Percentiles rank a stretch among this genome's conserved stretches.
phyloP scores from a whole-genome alignment of 2,329 filamentous ascomycete genomes.

The Thielaviopsis ethacetica region DNA sequence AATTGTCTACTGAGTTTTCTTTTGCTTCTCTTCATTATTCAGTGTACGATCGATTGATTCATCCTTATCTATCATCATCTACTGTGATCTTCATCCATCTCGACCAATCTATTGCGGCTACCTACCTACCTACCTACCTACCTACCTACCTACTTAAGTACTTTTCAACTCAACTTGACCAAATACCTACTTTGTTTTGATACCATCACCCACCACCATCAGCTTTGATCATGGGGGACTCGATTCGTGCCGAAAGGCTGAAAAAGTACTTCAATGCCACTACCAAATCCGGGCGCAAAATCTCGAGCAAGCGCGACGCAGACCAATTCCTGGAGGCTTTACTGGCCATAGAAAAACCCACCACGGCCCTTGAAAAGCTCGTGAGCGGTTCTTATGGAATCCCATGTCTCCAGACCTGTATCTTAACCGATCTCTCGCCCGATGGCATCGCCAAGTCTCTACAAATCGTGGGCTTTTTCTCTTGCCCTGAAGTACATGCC shows the following conservation, averaged over 20 bases:
- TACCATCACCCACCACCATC: not conserved
- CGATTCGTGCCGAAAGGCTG: not conserved
- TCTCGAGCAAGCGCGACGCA: not conserved
- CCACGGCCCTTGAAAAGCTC: not conserved
- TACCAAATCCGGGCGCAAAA: not conserved
- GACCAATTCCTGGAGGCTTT: conserved; percentile 4
- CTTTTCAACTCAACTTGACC: no score
- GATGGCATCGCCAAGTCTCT: not conserved
- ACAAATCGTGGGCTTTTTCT: not conserved
- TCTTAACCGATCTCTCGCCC: not conserved
- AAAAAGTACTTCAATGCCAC: not conserved
- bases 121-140: no score
- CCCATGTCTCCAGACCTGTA: not conserved
- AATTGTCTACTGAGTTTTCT: no score
- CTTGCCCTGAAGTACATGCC: not conserved
- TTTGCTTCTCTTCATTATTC: no score
- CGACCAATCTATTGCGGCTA: no score
- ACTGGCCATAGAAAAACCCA: not conserved
- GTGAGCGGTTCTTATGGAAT: not conserved
- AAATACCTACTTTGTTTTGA: not conserved
- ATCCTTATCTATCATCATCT: no score
- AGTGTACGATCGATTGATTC: no score
- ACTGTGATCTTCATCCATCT: no score
- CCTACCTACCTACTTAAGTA: no score
- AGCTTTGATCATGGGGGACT: not conserved